Conservation (phyloP, 106 monocot species). For the Iris macrosiphon region DNA sequence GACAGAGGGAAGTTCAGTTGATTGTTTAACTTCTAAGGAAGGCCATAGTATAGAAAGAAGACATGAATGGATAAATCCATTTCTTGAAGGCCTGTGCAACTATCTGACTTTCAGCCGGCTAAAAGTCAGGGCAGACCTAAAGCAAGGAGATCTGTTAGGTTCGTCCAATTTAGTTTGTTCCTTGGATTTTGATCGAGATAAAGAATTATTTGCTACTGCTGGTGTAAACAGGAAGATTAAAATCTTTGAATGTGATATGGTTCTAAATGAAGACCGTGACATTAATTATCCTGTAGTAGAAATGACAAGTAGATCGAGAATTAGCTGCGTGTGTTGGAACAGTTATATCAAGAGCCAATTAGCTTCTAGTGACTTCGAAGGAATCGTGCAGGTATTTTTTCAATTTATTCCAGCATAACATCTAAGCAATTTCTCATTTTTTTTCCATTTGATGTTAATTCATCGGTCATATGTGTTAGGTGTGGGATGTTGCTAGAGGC, state of each 20-base stretch:
- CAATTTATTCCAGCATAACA: not conserved
- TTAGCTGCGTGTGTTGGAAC: constrained; percentile 86
- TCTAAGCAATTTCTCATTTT: not conserved
- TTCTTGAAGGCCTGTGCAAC: constrained; percentile 66
- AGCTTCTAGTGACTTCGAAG: constrained; percentile 90
- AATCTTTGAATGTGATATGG: constrained; percentile 70
- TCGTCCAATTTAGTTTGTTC: constrained; percentile 76
- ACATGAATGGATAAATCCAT: constrained; percentile 70
- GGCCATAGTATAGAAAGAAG: constrained; percentile 9
- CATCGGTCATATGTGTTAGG: constrained; percentile 26
- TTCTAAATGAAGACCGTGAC: constrained; percentile 65
- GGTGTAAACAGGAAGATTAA: constrained; percentile 85
- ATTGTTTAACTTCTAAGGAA: constrained; percentile 29
- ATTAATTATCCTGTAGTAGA: constrained; percentile 89
- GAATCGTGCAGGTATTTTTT: constrained; percentile 66
- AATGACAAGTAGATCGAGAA: constrained; percentile 55
- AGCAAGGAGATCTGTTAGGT: constrained; percentile 68
- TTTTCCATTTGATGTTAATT: not conserved
- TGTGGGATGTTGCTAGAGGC: constrained; percentile 77
- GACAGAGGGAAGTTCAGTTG: constrained; percentile 47
- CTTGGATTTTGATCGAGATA: constrained; percentile 72
- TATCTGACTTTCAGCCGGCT: constrained; percentile 69
- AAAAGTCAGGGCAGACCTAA: constrained; percentile 56
- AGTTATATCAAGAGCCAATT: constrained; percentile 82
- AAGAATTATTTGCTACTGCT: constrained; percentile 74